Evolutionary conservation across 2,329 filamentous ascomycete genomes (phyloP).

Genomic region (Colletotrichum chrysophilum): DNA sequence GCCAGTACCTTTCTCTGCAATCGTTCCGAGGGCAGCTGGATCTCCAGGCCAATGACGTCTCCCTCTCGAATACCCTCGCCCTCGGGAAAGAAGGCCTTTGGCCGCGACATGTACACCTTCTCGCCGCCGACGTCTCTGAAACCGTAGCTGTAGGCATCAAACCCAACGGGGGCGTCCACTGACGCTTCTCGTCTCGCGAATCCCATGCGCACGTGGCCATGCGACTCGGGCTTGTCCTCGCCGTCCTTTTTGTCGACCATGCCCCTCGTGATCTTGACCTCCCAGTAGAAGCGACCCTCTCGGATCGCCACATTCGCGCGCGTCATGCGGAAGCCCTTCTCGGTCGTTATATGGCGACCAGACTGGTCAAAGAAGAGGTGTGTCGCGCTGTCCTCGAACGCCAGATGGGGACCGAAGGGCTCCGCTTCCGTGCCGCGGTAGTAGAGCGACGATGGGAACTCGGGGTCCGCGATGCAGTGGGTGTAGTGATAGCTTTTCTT

Average conservation of each 20-base stretch:
- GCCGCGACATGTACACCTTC: slow-evolving; percentile 90
- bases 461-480: slow-evolving; percentile 87
- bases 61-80: slow-evolving; percentile 84
- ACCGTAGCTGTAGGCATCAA: slow-evolving; percentile 92
- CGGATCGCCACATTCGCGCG: slow-evolving; percentile 89
- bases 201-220: slow-evolving; percentile 79
- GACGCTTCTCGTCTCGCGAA: slow-evolving; percentile 84
- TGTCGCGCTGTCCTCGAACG: slow-evolving; percentile 88
- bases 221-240: slow-evolving; percentile 51
- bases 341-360: slow-evolving; percentile 81
- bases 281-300: slow-evolving; percentile 92
- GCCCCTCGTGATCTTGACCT: slow-evolving; percentile 87
- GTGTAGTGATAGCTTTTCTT: slow-evolving; percentile 85
- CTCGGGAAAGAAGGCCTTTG: slow-evolving; percentile 85
- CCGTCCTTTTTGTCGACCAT: slow-evolving; percentile 53
- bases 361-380: slow-evolving; percentile 83
- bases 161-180: slow-evolving; percentile 82
- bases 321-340: slow-evolving; percentile 91
- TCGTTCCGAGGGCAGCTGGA: slow-evolving; percentile 83
- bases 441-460: slow-evolving; percentile 84
- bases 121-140: slow-evolving; percentile 89
- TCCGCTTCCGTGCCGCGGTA: slow-evolving; percentile 88
- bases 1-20: slow-evolving; percentile 89
- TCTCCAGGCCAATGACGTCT: slow-evolving; percentile 93
- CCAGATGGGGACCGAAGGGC: slow-evolving; percentile 84